These are phyloP conservation scores for Beta vulgaris DNA, from an alignment of 148 eudicot genomes.

Conservation along the genomic window DNA sequence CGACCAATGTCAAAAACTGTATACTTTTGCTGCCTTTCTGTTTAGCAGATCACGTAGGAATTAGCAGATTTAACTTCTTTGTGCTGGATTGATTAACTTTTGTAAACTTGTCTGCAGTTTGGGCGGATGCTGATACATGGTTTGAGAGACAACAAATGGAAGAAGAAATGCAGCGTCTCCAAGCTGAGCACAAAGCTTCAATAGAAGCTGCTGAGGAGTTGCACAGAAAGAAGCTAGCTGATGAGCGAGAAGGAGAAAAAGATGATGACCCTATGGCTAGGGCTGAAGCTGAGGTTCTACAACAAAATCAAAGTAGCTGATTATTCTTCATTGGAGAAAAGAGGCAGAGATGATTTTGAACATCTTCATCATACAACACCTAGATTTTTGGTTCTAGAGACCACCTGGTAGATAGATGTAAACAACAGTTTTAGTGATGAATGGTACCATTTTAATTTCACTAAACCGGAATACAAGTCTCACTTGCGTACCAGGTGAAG, in stretches of 20 bases:
- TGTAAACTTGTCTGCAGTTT: slow-evolving; percentile 46
- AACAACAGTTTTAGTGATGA: slow-evolving; percentile 11
- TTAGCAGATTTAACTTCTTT: neutral
- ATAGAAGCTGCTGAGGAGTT: slow-evolving; percentile 78
- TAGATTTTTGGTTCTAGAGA: neutral
- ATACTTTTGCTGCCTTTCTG: neutral
- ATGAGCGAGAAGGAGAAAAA: slow-evolving; percentile 57
- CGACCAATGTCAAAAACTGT: too few species aligned
- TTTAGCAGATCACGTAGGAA: neutral
- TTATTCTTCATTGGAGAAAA: too few species aligned
- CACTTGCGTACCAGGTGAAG: neutral
- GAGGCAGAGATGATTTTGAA: too few species aligned
- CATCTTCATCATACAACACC: neutral
- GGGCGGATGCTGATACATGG: slow-evolving; percentile 99
- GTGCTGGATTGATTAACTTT: neutral
- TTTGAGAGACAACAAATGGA: slow-evolving; percentile 94
- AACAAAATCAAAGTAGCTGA: slow-evolving; percentile 24
- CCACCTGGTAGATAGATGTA: slow-evolving; percentile 1
- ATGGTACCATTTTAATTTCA: neutral
- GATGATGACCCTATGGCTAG: slow-evolving; percentile 39
- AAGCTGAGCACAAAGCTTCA: slow-evolving; percentile 69
- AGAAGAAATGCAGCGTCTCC: slow-evolving; percentile 84
- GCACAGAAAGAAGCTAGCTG: slow-evolving; percentile 78
- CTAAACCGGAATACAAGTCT: neutral
- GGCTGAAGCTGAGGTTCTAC: slow-evolving; percentile 33